These are phyloP conservation scores for Sclerotinia sclerotiorum DNA, from an alignment of 2,329 filamentous ascomycete genomes.

Conservation along the genomic window DNA sequence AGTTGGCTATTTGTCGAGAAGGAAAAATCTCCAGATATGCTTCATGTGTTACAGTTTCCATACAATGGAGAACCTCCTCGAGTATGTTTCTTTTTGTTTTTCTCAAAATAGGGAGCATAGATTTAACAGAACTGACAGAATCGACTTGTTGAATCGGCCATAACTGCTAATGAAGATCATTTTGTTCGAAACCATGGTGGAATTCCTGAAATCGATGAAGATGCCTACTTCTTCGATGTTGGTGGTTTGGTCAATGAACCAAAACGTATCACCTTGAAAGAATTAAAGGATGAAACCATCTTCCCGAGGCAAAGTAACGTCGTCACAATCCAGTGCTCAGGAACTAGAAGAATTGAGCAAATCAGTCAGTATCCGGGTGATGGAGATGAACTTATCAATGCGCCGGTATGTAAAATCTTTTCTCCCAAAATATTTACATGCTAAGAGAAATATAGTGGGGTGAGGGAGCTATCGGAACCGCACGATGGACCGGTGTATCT, in stretches of 20 bases:
- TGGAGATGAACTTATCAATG: conserved; percentile 59
- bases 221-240: conserved; percentile 30
- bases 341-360: conserved; percentile 68
- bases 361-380: conserved; percentile 65
- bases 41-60: conserved; percentile 61
- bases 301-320: conserved; percentile 44
- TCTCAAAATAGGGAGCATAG: background rate
- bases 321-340: conserved; percentile 66
- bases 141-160: conserved; percentile 52
- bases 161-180: conserved; percentile 62
- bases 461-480: conserved; percentile 67
- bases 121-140: conserved; percentile 12
- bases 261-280: conserved; percentile 28
- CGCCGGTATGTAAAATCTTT: conserved; percentile 35
- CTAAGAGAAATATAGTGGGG: conserved; percentile 48
- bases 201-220: conserved; percentile 62
- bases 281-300: conserved; percentile 30
- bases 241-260: conserved; percentile 32
- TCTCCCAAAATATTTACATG: no score
- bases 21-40: conserved; percentile 61
- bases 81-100: conserved; percentile 26
- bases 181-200: conserved; percentile 74
- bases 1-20: conserved; percentile 56
- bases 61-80: conserved; percentile 63
- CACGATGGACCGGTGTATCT: conserved; percentile 61